Conservation (phyloP, 2,329 filamentous ascomycete species). For the Helotiales sp. region DNA sequence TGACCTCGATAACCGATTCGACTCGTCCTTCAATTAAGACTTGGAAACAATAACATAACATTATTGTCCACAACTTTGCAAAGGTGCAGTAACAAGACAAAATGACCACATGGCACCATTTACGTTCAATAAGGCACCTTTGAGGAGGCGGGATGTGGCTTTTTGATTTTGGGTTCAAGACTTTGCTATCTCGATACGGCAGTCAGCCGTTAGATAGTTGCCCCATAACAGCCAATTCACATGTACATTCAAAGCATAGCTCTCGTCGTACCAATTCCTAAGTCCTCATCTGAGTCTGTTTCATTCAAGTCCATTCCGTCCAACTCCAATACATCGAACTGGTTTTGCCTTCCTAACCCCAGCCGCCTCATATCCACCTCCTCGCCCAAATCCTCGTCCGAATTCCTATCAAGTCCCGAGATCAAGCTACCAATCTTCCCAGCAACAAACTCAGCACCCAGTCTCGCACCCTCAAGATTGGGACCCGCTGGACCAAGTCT, state of each 20-base stretch:
- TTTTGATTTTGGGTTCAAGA: too few relatives aligned
- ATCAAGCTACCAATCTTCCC: conserved; percentile 33
- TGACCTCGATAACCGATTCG: too few relatives aligned
- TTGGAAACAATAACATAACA: too few relatives aligned
- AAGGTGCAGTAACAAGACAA: too few relatives aligned
- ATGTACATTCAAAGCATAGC: not conserved
- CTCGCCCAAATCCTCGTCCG: conserved; percentile 5
- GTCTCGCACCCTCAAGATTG: conserved; percentile 74
- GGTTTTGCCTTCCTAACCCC: conserved; percentile 35
- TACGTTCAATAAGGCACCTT: too few relatives aligned
- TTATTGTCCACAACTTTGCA: too few relatives aligned
- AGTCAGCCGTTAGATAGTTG: too few relatives aligned
- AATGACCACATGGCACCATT: too few relatives aligned
- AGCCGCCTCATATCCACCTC: conserved; percentile 34
- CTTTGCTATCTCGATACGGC: too few relatives aligned
- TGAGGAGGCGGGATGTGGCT: too few relatives aligned
- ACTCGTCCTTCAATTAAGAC: too few relatives aligned
- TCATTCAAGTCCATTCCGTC: not conserved
- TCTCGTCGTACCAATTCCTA: not conserved
- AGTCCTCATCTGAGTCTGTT: not conserved
- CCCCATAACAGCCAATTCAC: too few relatives aligned
- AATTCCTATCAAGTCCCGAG: not conserved
- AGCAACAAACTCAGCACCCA: conserved; percentile 69
- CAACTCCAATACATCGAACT: conserved; percentile 28
- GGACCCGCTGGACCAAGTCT: conserved; percentile 73